Conservation (phyloP, 2,329 filamentous ascomycete species). For the Myriangium duriaei region DNA sequence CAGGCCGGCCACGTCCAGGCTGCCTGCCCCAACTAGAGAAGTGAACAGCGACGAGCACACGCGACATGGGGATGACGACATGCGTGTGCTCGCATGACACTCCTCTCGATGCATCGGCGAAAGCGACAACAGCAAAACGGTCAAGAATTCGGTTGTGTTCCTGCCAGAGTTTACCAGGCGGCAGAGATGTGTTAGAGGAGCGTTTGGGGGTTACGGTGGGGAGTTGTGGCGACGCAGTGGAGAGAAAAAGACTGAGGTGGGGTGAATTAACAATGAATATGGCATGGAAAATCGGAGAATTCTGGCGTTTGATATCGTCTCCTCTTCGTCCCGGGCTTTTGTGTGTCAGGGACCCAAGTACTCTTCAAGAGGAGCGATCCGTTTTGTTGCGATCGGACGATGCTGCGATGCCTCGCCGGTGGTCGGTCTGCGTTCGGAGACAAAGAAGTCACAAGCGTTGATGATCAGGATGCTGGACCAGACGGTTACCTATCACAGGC, state of each 20-base stretch:
- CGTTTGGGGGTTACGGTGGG: neutral
- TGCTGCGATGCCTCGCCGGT: no score
- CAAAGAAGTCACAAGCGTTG: no score
- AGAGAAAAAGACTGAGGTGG: neutral
- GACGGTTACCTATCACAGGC: no score
- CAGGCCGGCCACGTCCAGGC: conserved; percentile 83
- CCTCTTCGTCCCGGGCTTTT: neutral
- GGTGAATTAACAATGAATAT: neutral
- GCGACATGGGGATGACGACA: neutral
- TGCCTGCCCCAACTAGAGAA: conserved; percentile 69
- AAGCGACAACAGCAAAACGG: neutral
- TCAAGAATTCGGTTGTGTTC: neutral
- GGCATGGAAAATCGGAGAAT: neutral
- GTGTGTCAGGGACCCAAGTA: neutral
- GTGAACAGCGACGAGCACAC: conserved; percentile 11
- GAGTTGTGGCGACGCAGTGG: neutral
- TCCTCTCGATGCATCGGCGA: conserved; percentile 9
- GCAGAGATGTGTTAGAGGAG: neutral
- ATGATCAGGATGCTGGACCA: no score
- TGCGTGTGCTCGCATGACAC: conserved; percentile 1
- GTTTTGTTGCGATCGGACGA: neutral
- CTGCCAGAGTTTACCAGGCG: neutral
- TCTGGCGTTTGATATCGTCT: neutral
- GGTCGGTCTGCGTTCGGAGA: no score
- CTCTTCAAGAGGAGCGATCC: neutral